Percentiles rank a stretch among this genome's conserved stretches.
These are phyloP conservation scores for Sideroxylon spinosum DNA, from an alignment of 179 eudicot species.

Conservation along the genomic window DNA sequence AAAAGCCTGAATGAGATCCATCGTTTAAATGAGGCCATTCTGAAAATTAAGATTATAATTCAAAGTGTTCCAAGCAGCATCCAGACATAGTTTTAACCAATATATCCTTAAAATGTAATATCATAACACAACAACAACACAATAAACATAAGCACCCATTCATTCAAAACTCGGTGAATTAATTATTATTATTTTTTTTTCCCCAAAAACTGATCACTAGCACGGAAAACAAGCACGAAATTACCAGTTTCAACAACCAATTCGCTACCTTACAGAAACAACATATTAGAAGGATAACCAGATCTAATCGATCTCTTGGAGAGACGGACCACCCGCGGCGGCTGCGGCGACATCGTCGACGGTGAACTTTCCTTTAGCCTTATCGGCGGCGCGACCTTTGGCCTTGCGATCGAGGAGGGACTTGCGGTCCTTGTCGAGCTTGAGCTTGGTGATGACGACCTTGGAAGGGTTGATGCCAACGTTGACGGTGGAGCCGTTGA, in stretches of 20 bases:
- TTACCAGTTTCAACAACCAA: neutral
- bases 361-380: slow-evolving; percentile 57
- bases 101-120: neutral
- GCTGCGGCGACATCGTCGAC: slow-evolving; percentile 49
- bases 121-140: neutral
- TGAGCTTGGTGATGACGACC: slow-evolving; percentile 44
- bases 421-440: slow-evolving; percentile 54
- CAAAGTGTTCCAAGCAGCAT: too few relatives aligned
- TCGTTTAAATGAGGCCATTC: too few relatives aligned
- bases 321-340: slow-evolving; percentile 20
- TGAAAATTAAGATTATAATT: too few relatives aligned
- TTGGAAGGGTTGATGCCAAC: slow-evolving; percentile 52
- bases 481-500: slow-evolving; percentile 52
- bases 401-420: slow-evolving; percentile 48
- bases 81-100: neutral
- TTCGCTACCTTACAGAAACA: neutral
- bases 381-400: slow-evolving; percentile 51
- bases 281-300: neutral
- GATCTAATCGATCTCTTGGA: slow-evolving; percentile 27
- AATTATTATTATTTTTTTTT: slow-evolving; percentile 3
- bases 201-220: neutral
- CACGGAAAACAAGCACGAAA: neutral
- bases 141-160: neutral
- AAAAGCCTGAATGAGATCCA: too few relatives aligned
- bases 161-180: neutral